phyloP scores from a whole-genome alignment of 768 basidiomycete genomes.

The Epithele typhae region DNA sequence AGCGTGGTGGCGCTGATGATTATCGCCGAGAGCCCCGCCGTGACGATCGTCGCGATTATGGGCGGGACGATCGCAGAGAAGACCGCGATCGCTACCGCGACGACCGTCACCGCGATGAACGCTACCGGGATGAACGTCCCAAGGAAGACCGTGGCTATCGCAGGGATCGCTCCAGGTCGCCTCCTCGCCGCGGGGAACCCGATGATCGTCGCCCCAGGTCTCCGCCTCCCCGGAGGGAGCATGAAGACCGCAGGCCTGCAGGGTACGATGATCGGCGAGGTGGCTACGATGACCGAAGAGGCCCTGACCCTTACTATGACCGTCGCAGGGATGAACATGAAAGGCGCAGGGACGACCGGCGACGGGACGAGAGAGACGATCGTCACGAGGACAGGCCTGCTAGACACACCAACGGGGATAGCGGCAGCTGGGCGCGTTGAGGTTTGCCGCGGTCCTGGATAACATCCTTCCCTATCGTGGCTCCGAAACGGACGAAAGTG shows the following conservation, averaged over 20 bases:
- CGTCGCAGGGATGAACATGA: constrained; percentile 78
- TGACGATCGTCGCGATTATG: constrained; percentile 47
- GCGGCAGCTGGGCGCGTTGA: constrained; percentile 28
- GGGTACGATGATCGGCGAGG: constrained; percentile 91
- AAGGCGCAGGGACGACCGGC: constrained; percentile 66
- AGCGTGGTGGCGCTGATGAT: constrained; percentile 70
- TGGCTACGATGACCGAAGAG: constrained; percentile 78
- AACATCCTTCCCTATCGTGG: constrained; percentile 16
- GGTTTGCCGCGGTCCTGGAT: constrained; percentile 15
- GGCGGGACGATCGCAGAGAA: constrained; percentile 34
- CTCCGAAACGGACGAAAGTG: constrained; percentile 12
- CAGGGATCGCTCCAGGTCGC: constrained; percentile 82
- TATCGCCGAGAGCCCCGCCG: constrained; percentile 49
- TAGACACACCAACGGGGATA: constrained; percentile 75
- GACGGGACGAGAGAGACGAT: constrained; percentile 82
- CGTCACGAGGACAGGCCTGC: constrained; percentile 72
- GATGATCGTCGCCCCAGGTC: constrained; percentile 81
- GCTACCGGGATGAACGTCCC: constrained; percentile 33
- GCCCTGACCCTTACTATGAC: constrained; percentile 83
- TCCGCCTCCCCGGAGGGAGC: constrained; percentile 75
- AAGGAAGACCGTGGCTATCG: constrained; percentile 52
- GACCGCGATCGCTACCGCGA: constrained; percentile 44
- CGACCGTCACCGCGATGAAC: constrained; percentile 40
- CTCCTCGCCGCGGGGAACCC: constrained; percentile 62
- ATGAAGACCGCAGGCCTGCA: constrained; percentile 84